Percentiles rank a stretch among this genome's conserved stretches.
These are phyloP conservation scores for Eremothecium cymbalariae DNA, from an alignment of 1,139 yeast species.

Conservation along the genomic window DNA sequence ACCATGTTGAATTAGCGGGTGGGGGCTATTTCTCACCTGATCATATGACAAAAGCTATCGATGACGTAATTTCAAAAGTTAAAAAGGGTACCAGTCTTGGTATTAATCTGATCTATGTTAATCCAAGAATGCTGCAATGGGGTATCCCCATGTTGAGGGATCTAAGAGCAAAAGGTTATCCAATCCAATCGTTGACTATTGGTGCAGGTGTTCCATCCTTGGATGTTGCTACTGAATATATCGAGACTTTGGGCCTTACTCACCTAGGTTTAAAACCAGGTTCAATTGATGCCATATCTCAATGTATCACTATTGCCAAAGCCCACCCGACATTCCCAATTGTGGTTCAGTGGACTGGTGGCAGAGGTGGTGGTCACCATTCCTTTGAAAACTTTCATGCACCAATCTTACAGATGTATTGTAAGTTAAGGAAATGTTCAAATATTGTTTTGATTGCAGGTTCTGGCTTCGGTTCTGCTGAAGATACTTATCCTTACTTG, in stretches of 20 bases:
- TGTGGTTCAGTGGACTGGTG: conserved; percentile 99
- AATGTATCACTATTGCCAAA: conserved; percentile 82
- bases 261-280: conserved; percentile 98
- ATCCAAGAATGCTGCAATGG: conserved; percentile 98
- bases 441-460: conserved; percentile 92
- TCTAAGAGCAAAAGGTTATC: conserved; percentile 85
- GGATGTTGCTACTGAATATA: conserved; percentile 95
- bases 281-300: conserved; percentile 84
- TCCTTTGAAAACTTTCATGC: conserved; percentile 98
- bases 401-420: conserved; percentile 91
- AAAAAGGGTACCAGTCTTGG: conserved; percentile 87
- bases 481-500: conserved; percentile 93
- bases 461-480: conserved; percentile 96
- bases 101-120: conserved; percentile 86
- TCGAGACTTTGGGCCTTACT: conserved; percentile 82
- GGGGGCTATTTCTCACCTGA: conserved; percentile 88
- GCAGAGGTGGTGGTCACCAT: conserved; percentile 99
- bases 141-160: conserved; percentile 91
- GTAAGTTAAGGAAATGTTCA: conserved; percentile 84
- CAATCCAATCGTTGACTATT: conserved; percentile 89
- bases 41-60: conserved; percentile 66
- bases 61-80: conserved; percentile 54
- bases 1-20: conserved; percentile 95
- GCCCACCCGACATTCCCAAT: conserved; percentile 95
- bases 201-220: conserved; percentile 99